Evolutionary conservation across 129 eudicot genomes (phyloP), one percentile per base, ranked within the genome.

Genomic region (Chrysanthemum lavandulifolium): DNA sequence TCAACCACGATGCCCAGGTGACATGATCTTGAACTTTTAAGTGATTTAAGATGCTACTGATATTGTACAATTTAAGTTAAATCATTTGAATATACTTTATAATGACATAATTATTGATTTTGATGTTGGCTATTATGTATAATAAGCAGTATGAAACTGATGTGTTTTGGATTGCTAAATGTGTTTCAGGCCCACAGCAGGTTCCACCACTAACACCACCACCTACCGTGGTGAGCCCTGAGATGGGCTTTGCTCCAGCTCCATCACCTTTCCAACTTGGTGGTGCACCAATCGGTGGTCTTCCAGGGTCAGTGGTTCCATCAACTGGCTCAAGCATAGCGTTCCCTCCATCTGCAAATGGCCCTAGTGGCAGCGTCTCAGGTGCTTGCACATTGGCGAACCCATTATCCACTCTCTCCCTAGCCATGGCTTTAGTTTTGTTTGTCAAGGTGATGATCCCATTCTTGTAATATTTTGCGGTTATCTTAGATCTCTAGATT

Each of bases 1-100:
- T 47, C 98, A 89, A 69, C 98, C 98, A 80, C 87, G 97, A 21
- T 93, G 98, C 82, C 98, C 98, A 73, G 98, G 98, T 89, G 83
- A 78, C 58, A 3, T 59, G 68, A 59, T 60, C 27, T 21, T 48
- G 15, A 67, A 71, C 43, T 27, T 11, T 18, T 54, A 45, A 31
- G 47, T 10, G 47, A 43, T 61, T 69, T 60, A 16, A 59, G 36
- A 31, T 61, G 2, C 47, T 40, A 40, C 10, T 40, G 47, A 40
- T 1, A 40, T 7, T 40, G 47, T 40, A 7, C 47, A 6, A 36
- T 36, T 33, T 36, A 36, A 36, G 43, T 36, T 36, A 36, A 1
- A 36, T 36, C 2, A 6, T 36, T 36, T 36, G 43, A 5, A 6
- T 36, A 5, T 36, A 36, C 43, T 36, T 36, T 40, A 7, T 40